Conservation (phyloP, 176 grass and related monocot species). For the Canna indica region DNA sequence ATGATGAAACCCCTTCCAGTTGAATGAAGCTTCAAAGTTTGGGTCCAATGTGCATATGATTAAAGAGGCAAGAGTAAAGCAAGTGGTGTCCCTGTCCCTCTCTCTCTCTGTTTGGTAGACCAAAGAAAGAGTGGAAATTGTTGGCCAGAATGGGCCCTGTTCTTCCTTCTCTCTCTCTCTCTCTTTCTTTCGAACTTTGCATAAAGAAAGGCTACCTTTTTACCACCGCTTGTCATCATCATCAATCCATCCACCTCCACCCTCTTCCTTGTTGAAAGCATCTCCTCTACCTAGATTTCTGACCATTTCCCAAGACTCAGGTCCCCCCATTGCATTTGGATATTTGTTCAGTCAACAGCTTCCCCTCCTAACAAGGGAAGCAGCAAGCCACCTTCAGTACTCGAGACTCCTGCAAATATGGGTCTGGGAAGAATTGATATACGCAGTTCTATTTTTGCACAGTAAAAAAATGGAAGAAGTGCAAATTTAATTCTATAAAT, state of each 20-base stretch:
- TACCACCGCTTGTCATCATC: neutral
- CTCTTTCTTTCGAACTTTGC: too few relatives aligned
- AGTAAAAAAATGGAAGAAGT: too few relatives aligned
- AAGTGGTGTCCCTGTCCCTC: neutral
- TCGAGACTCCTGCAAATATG: too few relatives aligned
- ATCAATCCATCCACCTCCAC: neutral
- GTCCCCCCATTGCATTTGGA: neutral
- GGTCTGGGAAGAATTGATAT: too few relatives aligned
- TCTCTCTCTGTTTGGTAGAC: neutral
- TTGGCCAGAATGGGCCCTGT: neutral
- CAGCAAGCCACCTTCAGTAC: too few relatives aligned
- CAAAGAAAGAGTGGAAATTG: too few relatives aligned
- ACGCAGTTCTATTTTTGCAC: too few relatives aligned
- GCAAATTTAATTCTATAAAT: too few relatives aligned
- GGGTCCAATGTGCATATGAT: neutral
- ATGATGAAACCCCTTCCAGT: neutral
- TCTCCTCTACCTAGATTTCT: neutral
- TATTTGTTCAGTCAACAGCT: neutral
- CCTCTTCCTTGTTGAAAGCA: neutral
- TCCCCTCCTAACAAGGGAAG: neutral
- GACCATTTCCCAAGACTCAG: too few relatives aligned
- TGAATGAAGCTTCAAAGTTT: neutral
- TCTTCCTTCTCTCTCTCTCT: neutral
- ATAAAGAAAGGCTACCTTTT: neutral
- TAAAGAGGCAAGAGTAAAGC: slow-evolving; percentile 4